These are phyloP conservation scores for Lipomyces sp. DNA, from an alignment of 805 yeast genomes.

Conservation along the genomic window DNA sequence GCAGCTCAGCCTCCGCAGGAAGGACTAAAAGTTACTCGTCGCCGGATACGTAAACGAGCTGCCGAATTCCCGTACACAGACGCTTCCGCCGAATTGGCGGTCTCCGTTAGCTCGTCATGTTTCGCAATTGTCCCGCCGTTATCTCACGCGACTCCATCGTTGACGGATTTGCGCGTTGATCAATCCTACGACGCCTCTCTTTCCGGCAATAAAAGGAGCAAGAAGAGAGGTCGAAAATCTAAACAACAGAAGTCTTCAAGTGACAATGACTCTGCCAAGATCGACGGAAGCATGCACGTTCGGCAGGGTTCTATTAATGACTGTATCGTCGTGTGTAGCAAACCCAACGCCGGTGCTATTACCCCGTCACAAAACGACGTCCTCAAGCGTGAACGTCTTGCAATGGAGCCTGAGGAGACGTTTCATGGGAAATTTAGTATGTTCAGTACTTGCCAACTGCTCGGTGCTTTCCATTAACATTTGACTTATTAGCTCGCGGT, in stretches of 20 bases:
- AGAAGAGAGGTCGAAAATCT: neutral
- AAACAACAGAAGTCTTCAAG: neutral
- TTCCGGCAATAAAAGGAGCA: neutral
- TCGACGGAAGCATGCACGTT: neutral
- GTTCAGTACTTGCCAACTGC: neutral
- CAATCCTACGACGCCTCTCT: neutral
- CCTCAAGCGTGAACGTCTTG: neutral
- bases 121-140: neutral
- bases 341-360: neutral
- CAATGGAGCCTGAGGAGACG: neutral
- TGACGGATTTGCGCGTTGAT: neutral
- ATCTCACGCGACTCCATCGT: neutral
- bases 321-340: conserved; percentile 4
- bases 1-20: neutral
- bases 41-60: neutral
- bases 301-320: conserved; percentile 10
- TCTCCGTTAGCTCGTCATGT: neutral
- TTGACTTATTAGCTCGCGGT: neutral
- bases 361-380: neutral
- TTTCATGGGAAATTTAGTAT: neutral
- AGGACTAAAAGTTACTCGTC: neutral
- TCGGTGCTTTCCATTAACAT: neutral
- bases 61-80: neutral
- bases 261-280: neutral
- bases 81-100: neutral